Evolutionary conservation across 2,329 filamentous ascomycete species (phyloP), one percentile per base, ranked within the genome.

Genomic region (Cladosporium phlei): DNA sequence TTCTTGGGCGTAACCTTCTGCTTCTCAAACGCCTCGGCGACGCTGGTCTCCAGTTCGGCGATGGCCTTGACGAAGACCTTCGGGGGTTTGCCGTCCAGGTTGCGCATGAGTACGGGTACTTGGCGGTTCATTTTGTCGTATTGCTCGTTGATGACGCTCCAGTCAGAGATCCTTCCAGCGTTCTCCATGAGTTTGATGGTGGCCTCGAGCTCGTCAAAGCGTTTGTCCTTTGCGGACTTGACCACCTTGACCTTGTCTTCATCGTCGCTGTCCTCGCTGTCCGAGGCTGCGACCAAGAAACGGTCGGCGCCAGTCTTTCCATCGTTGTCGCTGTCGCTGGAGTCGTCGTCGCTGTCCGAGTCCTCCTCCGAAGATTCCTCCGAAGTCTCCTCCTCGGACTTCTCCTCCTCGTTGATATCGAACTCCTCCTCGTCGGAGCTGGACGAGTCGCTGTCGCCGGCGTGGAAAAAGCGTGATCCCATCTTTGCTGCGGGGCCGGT

Each of bases 391-490:
- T 55, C 50, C 60, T 81, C 71, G 55, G 82, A 72, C 63, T 83
- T 79, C 67, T 87, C 85, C 67, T 87, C 85, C 69, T 83, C 83
- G 60, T 85, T 84, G 59, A 79, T 81, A 82, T 94, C 94, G 72
- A 95, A 84, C 72, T 90, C 85, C 75, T 97, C 90, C 77, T 96
- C 91, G 64, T 78, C 81, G 55, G 88, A 95, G 78, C 88, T 90
- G 73, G 96, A 90, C 77, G 82, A 88, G 65, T 91, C 95, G 82
- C 90, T 96, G 73, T 95, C 90, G 75, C 85, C 86, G 69, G 86
- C 86, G 71, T 88, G 86, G 79, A 97, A 97, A 74, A 97, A 98
- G 76, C 89, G 86, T 79, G 93, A 97, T n/a, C n/a, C n/a, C 86
- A 91, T 93, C 42, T 28, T 45, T 39, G 37, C 37, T 45, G 42